Conservation (phyloP, 139 green algal species). For the Desmodesmus armatus region DNA sequence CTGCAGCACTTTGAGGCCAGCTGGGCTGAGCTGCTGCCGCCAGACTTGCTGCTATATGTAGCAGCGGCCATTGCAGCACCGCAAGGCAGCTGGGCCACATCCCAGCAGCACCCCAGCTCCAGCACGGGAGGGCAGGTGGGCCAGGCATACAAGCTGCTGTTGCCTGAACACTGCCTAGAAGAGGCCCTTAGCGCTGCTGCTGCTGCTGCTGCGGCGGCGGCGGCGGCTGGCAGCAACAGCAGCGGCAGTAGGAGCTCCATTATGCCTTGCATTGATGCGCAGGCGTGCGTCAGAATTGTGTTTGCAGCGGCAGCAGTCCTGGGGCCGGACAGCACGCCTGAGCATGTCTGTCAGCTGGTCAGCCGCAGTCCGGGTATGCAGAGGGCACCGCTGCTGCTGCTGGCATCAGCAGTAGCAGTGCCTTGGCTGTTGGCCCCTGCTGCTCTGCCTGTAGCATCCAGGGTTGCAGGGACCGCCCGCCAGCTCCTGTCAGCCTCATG, state of each 20-base stretch:
- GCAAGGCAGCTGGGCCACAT: no score
- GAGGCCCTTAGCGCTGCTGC: neutral
- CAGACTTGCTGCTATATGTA: no score
- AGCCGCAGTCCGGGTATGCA: slow-evolving; percentile 3
- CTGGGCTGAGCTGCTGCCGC: no score
- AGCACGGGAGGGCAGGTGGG: neutral
- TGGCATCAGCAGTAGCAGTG: slow-evolving; percentile 6
- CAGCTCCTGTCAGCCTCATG: no score
- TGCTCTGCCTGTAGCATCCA: no score
- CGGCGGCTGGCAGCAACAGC: neutral
- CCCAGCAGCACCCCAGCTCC: neutral
- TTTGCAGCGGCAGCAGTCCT: neutral
- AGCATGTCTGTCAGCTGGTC: neutral
- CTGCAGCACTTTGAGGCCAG: no score
- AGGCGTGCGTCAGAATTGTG: no score
- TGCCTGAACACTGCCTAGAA: no score
- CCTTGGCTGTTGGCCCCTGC: no score
- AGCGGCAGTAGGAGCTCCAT: neutral
- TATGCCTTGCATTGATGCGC: neutral
- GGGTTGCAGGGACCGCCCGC: no score
- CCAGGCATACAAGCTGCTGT: no score
- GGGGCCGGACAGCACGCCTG: neutral
- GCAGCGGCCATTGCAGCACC: no score
- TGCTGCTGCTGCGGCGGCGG: neutral
- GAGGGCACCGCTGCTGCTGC: neutral